A percentile compares a stretch with the other conserved stretches of the same genome.
These are phyloP conservation scores for Pseudogymnoascus sp. DNA, from an alignment of 2,329 filamentous ascomycete species.

Conservation along the genomic window DNA sequence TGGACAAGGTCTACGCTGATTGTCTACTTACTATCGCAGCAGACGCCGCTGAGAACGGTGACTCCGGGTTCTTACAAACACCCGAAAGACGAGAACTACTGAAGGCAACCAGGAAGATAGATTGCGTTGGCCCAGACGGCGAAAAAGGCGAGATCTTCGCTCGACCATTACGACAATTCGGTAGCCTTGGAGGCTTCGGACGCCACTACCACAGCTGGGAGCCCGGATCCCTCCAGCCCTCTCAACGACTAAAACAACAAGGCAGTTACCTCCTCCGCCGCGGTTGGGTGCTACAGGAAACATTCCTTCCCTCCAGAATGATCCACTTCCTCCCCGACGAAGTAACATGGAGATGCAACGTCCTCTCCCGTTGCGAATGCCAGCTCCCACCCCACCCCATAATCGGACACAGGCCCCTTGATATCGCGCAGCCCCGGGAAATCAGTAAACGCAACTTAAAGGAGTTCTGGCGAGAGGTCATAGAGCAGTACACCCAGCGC, in stretches of 20 bases:
- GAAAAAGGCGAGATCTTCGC: neutral
- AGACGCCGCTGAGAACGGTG: slow-evolving; percentile 9
- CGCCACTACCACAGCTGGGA: neutral
- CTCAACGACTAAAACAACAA: neutral
- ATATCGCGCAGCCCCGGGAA: neutral
- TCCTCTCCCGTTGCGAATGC: slow-evolving; percentile 14
- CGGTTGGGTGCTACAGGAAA: slow-evolving; percentile 5
- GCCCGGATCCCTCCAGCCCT: neutral
- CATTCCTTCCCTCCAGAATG: neutral
- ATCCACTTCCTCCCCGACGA: slow-evolving; percentile 7
- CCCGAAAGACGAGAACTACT: neutral
- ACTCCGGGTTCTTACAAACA: neutral
- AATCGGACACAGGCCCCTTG: neutral
- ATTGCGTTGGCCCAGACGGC: neutral
- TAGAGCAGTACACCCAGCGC: slow-evolving; percentile 16
- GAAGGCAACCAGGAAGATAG: neutral
- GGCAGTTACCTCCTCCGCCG: neutral
- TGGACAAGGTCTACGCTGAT: slow-evolving; percentile 24
- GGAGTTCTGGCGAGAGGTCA: slow-evolving; percentile 12
- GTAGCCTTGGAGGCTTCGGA: neutral
- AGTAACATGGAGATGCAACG: slow-evolving; percentile 7
- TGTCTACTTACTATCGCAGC: slow-evolving; percentile 23
- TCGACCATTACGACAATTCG: neutral
- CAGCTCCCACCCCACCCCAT: neutral
- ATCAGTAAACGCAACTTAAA: neutral